phyloP scores from a whole-genome alignment of 2,329 filamentous ascomycete genomes.

The Boeremia exigua region DNA sequence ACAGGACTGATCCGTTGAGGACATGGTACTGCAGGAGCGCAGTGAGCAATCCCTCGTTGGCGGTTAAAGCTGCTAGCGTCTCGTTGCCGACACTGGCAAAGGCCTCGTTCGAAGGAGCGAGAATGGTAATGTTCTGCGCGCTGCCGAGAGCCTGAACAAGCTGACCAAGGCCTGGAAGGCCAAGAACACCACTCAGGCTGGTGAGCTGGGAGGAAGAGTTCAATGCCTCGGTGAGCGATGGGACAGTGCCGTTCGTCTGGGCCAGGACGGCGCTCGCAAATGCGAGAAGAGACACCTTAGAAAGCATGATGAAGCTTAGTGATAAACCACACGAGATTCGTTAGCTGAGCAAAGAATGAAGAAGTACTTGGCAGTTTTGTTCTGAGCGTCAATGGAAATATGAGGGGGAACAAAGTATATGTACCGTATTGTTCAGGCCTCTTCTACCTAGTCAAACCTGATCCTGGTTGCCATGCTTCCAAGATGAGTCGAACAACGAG shows the following conservation, averaged over 20 bases:
- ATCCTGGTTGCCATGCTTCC: conserved; percentile 21
- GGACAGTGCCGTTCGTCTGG: conserved; percentile 25
- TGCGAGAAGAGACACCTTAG: conserved; percentile 48
- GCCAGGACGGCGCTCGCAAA: conserved; percentile 44
- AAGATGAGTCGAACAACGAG: conserved; percentile 16
- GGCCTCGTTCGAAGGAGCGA: conserved; percentile 64
- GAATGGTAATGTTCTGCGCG: conserved; percentile 61
- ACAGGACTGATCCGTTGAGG: conserved; percentile 58
- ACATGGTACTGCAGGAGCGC: conserved; percentile 66
- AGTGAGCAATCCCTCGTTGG: conserved; percentile 43
- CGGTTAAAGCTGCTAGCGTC: conserved; percentile 34
- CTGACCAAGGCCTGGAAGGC: conserved; percentile 35
- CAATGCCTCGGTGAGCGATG: conserved; percentile 27
- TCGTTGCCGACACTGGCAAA: conserved; percentile 50
- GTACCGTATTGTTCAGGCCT: conserved; percentile 15
- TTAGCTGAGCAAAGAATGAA: background rate
- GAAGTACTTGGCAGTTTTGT: background rate
- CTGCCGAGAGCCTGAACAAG: conserved; percentile 48
- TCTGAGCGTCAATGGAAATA: background rate
- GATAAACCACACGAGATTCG: background rate
- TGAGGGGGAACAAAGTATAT: conserved; percentile 26
- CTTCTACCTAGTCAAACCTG: conserved; percentile 6
- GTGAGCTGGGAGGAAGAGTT: conserved; percentile 34
- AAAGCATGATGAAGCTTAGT: conserved; percentile 42
- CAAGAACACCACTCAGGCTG: conserved; percentile 46